Conservation (phyloP, 192 early-diverging fungal species). For the Entophlyctis helioformis region DNA sequence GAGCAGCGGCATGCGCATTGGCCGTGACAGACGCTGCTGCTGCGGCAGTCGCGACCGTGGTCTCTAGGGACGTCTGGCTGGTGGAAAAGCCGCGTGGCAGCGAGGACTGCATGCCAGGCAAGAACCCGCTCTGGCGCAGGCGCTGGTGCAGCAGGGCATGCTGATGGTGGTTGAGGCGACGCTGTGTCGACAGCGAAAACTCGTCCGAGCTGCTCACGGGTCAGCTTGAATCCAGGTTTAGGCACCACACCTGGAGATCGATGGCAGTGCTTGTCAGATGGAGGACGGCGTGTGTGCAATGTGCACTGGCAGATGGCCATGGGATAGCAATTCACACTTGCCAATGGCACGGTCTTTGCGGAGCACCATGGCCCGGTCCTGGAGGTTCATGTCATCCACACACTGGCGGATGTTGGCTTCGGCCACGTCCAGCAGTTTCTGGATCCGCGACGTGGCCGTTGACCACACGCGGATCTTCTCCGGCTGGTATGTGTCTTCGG, state of each 20-base stretch:
- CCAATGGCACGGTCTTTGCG: conserved; percentile 75
- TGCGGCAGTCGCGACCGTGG: too few species aligned
- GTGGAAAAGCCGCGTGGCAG: too few species aligned
- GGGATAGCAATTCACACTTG: neutral
- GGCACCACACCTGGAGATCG: too few species aligned
- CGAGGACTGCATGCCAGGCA: too few species aligned
- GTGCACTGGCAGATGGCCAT: neutral
- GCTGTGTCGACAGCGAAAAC: conserved; percentile 53
- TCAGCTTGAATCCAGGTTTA: conserved; percentile 32
- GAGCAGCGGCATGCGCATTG: too few species aligned
- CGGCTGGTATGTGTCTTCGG: conserved; percentile 30
- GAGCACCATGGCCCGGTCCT: conserved; percentile 40
- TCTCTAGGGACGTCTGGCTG: too few species aligned
- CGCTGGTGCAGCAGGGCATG: conserved; percentile 36
- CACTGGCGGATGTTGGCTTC: conserved; percentile 50
- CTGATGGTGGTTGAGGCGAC: conserved; percentile 31
- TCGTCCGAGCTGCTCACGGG: conserved; percentile 79
- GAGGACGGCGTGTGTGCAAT: too few species aligned
- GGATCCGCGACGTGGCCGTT: conserved; percentile 10
- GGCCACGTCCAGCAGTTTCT: conserved; percentile 60
- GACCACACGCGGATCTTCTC: conserved; percentile 12
- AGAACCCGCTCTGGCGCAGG: conserved; percentile 9
- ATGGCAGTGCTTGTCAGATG: too few species aligned
- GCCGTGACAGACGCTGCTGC: too few species aligned
- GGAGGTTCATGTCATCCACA: conserved; percentile 52